Base-by-base conservation (phyloP, 495 filamentous ascomycete species). In the Diplogelasinospora grovesii region DNA sequence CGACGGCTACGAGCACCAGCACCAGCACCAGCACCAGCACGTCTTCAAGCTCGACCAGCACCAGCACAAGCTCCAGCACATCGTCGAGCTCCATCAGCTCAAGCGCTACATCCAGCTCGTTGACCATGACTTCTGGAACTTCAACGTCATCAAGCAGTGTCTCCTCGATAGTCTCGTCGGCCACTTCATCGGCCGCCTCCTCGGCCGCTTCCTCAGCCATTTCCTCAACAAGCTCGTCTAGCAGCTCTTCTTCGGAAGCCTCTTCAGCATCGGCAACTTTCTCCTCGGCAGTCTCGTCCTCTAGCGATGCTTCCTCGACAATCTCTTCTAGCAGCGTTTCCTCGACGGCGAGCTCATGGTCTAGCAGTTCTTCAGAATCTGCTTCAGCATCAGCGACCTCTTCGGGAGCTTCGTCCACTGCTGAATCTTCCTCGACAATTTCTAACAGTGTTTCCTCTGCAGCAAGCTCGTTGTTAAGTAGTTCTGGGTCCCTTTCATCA, bases 1-100 rank as follows among this genome's bases (percentile, higher is more conserved):
- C 41, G 5, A 33, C 36, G 8, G 16, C 31, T 25, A 41, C 16
- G 14, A 28, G 15, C 16, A 34, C 37, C 8, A 33, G 30, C 14
- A 26, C 39, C 22, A 35, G 14, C 30, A 21, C 28, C 15, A 34
- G 41, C 26, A 28, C 41, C 16, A 49, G 29, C n/a, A 8, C 32
- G 10, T 21, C 32, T 3, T 32, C 29, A 10, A 31, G 41, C 13
- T 30, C 46, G 14, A 35, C 37, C 13, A 35, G 1, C 37, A 47
- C 21, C 5, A 31, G 43, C 7, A 46, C 33, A n/a, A 19, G 39
- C 7, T 10, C 22, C 22, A 44, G 28, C 28, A 30, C 43, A 10
- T 36, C 42, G 27, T 37, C 35, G 22, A 39, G 32, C 24, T 27
- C 39, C n/a, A 27, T 45, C 22, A 42, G 32, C 41, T 37, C 46